Evolutionary conservation across 441 rosid genomes (phyloP), one percentile per base, ranked within the genome.

Genomic region (Hura crepitans): DNA sequence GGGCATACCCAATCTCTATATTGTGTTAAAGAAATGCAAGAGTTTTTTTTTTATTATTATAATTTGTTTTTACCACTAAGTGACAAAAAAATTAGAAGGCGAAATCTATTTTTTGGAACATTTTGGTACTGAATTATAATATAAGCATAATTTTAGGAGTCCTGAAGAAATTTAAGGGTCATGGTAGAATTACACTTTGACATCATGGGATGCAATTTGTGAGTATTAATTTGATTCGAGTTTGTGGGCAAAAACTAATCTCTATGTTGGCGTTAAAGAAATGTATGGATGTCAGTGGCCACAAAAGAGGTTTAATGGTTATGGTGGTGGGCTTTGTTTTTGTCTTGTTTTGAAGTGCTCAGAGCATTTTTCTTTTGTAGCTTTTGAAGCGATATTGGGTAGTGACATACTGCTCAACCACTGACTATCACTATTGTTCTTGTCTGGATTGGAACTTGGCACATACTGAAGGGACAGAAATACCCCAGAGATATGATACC

Each of bases 381-480:
- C 55, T 61, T 43, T 66, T 59, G 62, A 50, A 25, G 43, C 12
- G 62, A 31, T 56, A 61, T 11, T 68, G 77, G 42, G 58, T 23
- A 59, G 58, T 69, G 73, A 70, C 56, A 65, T 54, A 30, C 50
- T 73, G 72, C 57, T 13, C n/a, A 23, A 55, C 35, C 31, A 33
- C 56, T 72, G 69, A 70, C 58, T 54, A 22, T 25, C 31, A 25
- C 73, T 69, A 31, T 33, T 60, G 69, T 35, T 65, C 46, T 67
- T 77, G 82, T 82, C 82, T 39, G 72, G 66, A 77, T 62, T 35
- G 72, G 49, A 65, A 65, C 35, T 49, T n/a, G 70, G 76, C 75
- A 68, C 65, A 54, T 72, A 68, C 80, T 46, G 68, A 13, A 70
- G 62, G 50, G 69, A 70, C 71, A 62, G 31, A 63, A 57, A 39